A percentile compares a stretch with the other conserved stretches of the same genome.
Evolutionary conservation across 768 basidiomycete species (phyloP).

Genomic region (Leccinum subgranulosum): DNA sequence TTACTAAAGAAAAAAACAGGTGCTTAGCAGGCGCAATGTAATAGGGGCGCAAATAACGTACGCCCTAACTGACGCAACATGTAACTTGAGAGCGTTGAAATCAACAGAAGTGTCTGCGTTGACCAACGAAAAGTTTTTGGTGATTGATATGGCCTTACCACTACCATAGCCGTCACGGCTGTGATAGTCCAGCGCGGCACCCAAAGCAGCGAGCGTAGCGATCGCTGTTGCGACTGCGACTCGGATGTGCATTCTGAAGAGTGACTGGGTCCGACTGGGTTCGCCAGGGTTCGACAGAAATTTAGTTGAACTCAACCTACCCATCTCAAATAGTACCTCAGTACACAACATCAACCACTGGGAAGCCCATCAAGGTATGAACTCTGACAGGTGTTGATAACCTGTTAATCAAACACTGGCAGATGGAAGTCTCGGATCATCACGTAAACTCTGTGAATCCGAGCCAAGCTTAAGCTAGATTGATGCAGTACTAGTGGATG

Average conservation of each 20-base stretch:
- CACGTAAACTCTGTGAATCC: neutral
- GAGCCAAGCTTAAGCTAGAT: no score
- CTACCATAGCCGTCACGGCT: neutral
- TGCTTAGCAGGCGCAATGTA: neutral
- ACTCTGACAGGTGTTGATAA: neutral
- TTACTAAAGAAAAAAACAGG: neutral
- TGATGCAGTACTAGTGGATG: neutral
- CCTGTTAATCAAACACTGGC: neutral
- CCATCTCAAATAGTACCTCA: neutral
- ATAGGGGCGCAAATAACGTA: neutral
- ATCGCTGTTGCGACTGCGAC: neutral
- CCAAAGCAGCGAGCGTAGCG: neutral
- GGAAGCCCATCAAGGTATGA: neutral
- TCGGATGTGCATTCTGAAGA: neutral
- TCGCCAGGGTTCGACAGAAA: neutral
- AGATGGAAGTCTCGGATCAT: neutral
- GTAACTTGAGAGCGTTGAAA: neutral
- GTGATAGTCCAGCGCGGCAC: neutral
- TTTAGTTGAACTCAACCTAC: neutral
- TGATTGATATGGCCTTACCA: neutral
- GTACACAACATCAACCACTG: neutral
- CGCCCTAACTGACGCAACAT: neutral
- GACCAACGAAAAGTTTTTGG: neutral
- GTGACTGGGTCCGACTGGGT: neutral
- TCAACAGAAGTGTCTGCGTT: neutral